These are phyloP conservation scores for Aspergillus oerlinghausenensis DNA, from an alignment of 2,329 filamentous ascomycete species.

Conservation along the genomic window DNA sequence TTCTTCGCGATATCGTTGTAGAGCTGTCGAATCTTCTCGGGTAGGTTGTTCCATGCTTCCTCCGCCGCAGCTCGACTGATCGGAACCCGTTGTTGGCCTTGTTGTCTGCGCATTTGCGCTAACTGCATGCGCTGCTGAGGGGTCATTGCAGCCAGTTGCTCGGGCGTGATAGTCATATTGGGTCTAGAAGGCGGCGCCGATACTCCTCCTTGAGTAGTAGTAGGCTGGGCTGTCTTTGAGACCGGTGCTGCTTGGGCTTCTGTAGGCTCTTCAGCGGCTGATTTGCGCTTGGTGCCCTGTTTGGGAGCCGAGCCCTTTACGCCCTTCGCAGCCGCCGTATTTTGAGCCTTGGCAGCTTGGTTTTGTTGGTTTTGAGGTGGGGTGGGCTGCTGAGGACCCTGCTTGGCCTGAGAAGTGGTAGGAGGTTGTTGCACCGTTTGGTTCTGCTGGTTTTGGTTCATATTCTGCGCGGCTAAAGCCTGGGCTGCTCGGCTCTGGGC, in stretches of 20 bases:
- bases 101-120: constrained; percentile 32
- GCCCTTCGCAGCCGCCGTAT: constrained; percentile 21
- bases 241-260: constrained; percentile 38
- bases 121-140: constrained; percentile 39
- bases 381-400: constrained; percentile 18
- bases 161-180: constrained; percentile 24
- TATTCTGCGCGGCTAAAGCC: constrained; percentile 18
- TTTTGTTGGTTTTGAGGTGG: constrained; percentile 24
- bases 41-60: constrained; percentile 36
- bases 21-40: constrained; percentile 35
- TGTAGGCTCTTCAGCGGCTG: constrained; percentile 43
- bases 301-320: constrained; percentile 25
- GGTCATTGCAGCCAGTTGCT: constrained; percentile 37
- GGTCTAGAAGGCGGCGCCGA: constrained; percentile 19
- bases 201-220: constrained; percentile 14
- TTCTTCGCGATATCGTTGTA: constrained; percentile 36
- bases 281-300: constrained; percentile 40
- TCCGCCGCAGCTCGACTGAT: constrained; percentile 33
- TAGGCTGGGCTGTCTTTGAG: constrained; percentile 23
- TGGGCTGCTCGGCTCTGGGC: constrained; percentile 28
- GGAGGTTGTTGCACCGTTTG: constrained; percentile 23
- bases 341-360: constrained; percentile 28
- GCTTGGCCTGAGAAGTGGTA: constrained; percentile 22
- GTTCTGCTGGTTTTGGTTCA: constrained; percentile 19
- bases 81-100: constrained; percentile 27